Base-by-base conservation (phyloP, 2,329 filamentous ascomycete genomes). In the Fusarium lyarnte region DNA sequence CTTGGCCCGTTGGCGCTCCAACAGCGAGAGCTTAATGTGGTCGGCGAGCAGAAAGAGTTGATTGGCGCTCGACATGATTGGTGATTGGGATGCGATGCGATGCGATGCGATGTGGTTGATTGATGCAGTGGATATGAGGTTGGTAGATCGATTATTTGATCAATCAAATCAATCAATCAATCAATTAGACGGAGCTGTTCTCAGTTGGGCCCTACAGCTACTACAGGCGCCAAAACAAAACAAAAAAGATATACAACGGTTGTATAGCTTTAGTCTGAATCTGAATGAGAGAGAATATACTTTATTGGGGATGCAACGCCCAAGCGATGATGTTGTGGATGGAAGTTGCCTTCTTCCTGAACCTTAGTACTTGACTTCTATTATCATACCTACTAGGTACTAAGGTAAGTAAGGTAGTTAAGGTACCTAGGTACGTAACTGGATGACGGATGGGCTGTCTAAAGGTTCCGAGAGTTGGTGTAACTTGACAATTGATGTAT, bases 1-100 rank as follows among this genome's bases (percentile, higher is more conserved):
- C 77, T 94, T 90, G 53, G 95, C 94, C 65, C 95, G 91, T 84
- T 97, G 92, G 65, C 95, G 91, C 85, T 98, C 96, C 31, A 98
- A 90, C 21, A 99, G 88, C 19, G 95, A 97, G 69, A 98, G 90
- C 84, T 98, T 98, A 87, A 98, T 93, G 83, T 98, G 95, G 84
- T 99, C 96, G 78, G 95, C 94, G 64, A 98, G 90, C 59, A 98
- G 92, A 81, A 95, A 94, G 75, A 98, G 91, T 82, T 98, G 95
- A 78, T 90, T 91, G 42, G 88, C 83, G 75, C 87, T 91, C 43
- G 81, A 79, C 81, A 83, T 83, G 63, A 60, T 58, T 67, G 66
- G 27, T 35, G 58, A 42, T 16, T 61, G 31, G 35, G 53, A 53
- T 63, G 31, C 35, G 36, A 29, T 62, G 41, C 36, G 21, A 54